phyloP scores from a whole-genome alignment of 495 filamentous ascomycete species.

The Collariella sp. region DNA sequence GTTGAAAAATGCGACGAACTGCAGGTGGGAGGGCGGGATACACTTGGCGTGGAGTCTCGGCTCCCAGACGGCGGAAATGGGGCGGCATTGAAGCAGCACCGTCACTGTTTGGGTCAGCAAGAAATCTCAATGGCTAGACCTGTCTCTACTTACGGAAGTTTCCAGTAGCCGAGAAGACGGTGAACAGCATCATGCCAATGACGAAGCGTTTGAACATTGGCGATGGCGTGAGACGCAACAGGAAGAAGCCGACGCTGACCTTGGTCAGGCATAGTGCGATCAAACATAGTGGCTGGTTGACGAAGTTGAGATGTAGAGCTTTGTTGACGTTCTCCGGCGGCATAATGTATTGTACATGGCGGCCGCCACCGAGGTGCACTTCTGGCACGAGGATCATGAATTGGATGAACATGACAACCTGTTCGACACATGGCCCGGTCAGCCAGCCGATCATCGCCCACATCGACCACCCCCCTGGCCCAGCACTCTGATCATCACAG shows the following conservation, averaged over 20 bases:
- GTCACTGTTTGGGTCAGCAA: conserved; percentile 22
- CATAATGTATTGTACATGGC: conserved; percentile 30
- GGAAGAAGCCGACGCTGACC: conserved; percentile 39
- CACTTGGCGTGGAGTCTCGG: conserved; percentile 18
- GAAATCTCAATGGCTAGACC: no score
- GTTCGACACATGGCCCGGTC: neutral
- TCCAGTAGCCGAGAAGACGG: conserved; percentile 30
- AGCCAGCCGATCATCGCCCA: neutral
- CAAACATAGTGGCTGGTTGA: conserved; percentile 35
- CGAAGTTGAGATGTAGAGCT: conserved; percentile 38
- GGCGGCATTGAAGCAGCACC: conserved; percentile 27
- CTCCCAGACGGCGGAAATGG: conserved; percentile 25
- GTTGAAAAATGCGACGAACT: conserved; percentile 12
- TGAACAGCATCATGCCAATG: conserved; percentile 25
- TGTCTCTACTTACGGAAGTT: conserved; percentile 18
- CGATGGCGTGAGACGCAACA: conserved; percentile 36
- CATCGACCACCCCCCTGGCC: neutral
- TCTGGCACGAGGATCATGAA: conserved; percentile 32
- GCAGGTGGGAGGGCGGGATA: conserved; percentile 17
- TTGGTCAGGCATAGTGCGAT: conserved; percentile 39
- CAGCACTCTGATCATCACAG: no score
- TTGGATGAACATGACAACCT: conserved; percentile 18
- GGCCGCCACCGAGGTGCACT: conserved; percentile 36
- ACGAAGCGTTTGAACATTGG: conserved; percentile 30
- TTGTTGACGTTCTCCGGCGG: conserved; percentile 17